Evolutionary conservation across 768 basidiomycete species (phyloP).

Genomic region (Rossbeevera mucosa): DNA sequence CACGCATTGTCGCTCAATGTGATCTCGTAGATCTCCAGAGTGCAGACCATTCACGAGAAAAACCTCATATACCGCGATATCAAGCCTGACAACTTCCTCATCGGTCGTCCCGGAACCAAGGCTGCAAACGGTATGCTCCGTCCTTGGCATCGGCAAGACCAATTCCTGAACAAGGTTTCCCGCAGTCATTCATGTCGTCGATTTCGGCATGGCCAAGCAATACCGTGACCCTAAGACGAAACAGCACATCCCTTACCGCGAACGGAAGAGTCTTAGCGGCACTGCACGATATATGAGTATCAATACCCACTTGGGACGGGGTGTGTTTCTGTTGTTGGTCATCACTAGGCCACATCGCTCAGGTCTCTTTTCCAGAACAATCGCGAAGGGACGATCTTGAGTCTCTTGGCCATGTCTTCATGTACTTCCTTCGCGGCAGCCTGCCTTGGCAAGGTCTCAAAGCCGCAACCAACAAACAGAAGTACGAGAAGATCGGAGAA

Average conservation of each 20-base stretch:
- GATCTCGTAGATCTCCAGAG: conserved; percentile 70
- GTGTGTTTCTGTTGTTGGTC: conserved; percentile 38
- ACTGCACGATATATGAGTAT: conserved; percentile 99
- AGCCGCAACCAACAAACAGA: conserved; percentile 99
- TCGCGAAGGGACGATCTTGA: conserved; percentile 95
- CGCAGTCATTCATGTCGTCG: conserved; percentile 86
- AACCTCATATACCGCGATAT: conserved; percentile 99
- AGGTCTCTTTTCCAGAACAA: conserved; percentile 52
- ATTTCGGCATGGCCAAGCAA: conserved; percentile 99
- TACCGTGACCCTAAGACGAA: conserved; percentile 99
- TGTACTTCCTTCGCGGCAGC: conserved; percentile 97
- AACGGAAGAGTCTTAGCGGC: conserved; percentile 94
- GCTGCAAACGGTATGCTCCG: conserved; percentile 61
- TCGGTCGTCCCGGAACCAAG: conserved; percentile 92
- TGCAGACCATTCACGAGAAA: conserved; percentile 98
- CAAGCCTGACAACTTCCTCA: conserved; percentile 98
- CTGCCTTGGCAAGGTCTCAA: conserved; percentile 99
- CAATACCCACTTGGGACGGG: conserved; percentile 96
- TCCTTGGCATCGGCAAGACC: not conserved
- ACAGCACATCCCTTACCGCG: conserved; percentile 98
- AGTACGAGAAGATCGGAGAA: conserved; percentile 99
- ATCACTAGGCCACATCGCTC: conserved; percentile 3
- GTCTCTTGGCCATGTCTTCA: conserved; percentile 99
- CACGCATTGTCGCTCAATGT: conserved; percentile 2
- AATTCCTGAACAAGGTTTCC: not conserved